Base-by-base conservation (phyloP, 176 grass and related monocot species). In the Areca catechu region DNA sequence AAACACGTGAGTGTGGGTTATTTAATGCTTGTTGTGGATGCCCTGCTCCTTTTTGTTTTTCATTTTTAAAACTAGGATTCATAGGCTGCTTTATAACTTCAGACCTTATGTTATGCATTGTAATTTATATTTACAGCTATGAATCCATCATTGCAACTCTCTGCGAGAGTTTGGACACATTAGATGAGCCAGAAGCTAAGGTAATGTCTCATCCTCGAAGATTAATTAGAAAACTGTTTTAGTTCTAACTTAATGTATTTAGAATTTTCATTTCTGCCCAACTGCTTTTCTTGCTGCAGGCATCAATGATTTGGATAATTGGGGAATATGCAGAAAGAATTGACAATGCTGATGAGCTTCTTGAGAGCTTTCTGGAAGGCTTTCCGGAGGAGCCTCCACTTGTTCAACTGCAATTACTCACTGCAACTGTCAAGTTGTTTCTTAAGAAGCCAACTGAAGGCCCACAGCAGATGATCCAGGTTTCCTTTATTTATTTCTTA, bases 291-390 rank as follows among this genome's bases (percentile, higher is more conserved):
- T 67, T 71, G 75, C 14, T 48, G 14, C 67, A 98, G 93, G 93
- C 93, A 61, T 98, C 93, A 60, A 98, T 98, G 93, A 98, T 98
- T 53, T 98, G 93, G 93, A 98, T 98, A 77, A 98, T 92, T 74
- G 93, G 93, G 62, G 87, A 98, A 85, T 91, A 98, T 85, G 93
- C 87, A 16, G 93, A 92, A 87, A 92, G 87, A 80, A 92, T 98
- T 73, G 93, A 98, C 61, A 98, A 98, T 89, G 93, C 93, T 68
- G 93, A 98, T 51, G 93, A 98, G 66, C 87, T 92, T 22, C 87
- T 98, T 23, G 93, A 98, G 76, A 98, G 87, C 79, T 98, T 92
- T 83, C 73, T 92, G 60, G 93, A 98, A 73, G 85, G 79, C 43
- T 97, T 90, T 65, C 87, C 87, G 52, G 92, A 97, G 77, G 92